These are phyloP conservation scores for Ceriops zippeliana DNA, from an alignment of 345 rosid species.

Conservation along the genomic window DNA sequence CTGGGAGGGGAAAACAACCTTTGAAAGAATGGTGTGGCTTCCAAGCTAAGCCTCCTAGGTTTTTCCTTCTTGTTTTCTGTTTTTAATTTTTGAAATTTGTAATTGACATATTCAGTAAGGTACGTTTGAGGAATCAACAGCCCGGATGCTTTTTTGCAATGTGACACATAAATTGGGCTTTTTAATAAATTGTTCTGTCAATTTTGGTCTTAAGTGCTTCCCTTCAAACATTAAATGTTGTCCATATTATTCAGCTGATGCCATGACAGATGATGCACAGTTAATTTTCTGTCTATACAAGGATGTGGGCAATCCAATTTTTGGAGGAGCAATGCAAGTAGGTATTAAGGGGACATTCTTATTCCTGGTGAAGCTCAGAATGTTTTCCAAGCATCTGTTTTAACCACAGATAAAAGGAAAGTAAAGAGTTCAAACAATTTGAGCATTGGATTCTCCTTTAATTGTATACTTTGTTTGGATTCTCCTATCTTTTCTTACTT, in stretches of 20 bases:
- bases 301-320: conserved; percentile 74
- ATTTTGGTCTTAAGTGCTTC: not conserved
- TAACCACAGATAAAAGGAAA: conserved; percentile 1
- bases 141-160: no score
- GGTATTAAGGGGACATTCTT: conserved; percentile 75
- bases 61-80: no score
- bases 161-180: conserved; percentile 38
- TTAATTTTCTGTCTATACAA: conserved; percentile 83
- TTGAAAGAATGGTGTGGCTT: no score
- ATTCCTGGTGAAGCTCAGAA: conserved; percentile 96
- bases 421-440: not conserved
- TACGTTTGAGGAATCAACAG: no score
- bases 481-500: no score
- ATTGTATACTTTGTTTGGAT: no score
- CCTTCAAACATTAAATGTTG: conserved; percentile 50
- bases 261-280: conserved; percentile 74
- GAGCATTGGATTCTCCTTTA: not conserved
- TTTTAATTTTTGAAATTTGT: no score
- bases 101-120: no score
- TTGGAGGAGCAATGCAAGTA: conserved; percentile 88
- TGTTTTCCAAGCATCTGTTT: conserved; percentile 22
- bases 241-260: conserved; percentile 82
- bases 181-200: not conserved
- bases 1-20: no score
- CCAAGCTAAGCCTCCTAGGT: no score